Base-by-base conservation (phyloP, 495 filamentous ascomycete genomes). In the Parmelia sp. region DNA sequence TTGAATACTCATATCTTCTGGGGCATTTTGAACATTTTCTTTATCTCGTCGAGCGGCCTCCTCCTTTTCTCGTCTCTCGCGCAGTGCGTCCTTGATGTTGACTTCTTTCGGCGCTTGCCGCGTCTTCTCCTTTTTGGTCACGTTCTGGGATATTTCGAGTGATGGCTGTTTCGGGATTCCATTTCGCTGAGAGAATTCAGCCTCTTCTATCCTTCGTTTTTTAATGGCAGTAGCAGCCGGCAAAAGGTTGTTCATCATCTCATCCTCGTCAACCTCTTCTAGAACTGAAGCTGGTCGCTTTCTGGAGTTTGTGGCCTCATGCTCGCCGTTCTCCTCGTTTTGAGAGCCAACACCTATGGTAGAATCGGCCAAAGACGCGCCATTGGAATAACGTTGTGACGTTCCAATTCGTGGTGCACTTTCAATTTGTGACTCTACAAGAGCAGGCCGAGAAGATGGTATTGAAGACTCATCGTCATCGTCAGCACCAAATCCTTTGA, bases 171-270 rank as follows among this genome's bases (percentile, higher is more conserved):
- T 61, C 67, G 74, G 55, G 56, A 69, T 19, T 57, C 62, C 60
- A 68, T 73, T 66, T 57, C 62, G 57, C 70, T 75, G 53, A 67
- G 73, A 55, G 73, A 62, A 72, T 60, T 81, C 74, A 15, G 77
- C 77, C 23, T 78, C 75, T 29, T 79, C 83, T 47, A 86, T 74
- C 9, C 82, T 81, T 15, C 86, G 84, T 19, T 84, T 83, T 74
- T 95, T 95, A 70, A 90, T 80, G 21, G 86, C 86, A 23, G 84
- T 81, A 33, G 90, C 84, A 8, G 85, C 86, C 1, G 90, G 89
- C 1, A 91, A 82, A 27, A 95, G 79, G 21, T 76, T 74, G 14
- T 89, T 82, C 64, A 91, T 78, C 14, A 86, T 62, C 25, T 87
- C 82, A 49, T 83, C 78, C 33, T 80, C 77, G 7, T 79, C 71